A percentile compares a stretch with the other conserved stretches of the same genome.
Evolutionary conservation across 345 rosid species (phyloP).

Genomic region (Eucalyptus curtisii): DNA sequence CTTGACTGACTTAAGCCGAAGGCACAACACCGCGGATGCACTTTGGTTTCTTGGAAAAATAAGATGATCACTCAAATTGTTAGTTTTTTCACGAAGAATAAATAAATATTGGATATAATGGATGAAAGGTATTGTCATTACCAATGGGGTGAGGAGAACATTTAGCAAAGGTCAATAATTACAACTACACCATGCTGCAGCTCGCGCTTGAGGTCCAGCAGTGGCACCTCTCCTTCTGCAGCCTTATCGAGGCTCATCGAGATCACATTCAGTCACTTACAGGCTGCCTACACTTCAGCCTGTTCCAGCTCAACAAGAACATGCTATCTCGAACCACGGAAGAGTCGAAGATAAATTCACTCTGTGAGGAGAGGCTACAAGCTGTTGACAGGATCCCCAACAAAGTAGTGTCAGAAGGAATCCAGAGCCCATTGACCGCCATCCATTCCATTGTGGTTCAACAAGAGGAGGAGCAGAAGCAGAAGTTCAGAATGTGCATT

Average conservation of each 20-base stretch:
- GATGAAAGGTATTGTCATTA: background rate
- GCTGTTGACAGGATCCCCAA: constrained; percentile 77
- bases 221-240: constrained; percentile 83
- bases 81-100: background rate
- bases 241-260: constrained; percentile 62
- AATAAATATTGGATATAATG: background rate
- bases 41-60: background rate
- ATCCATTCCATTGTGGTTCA: constrained; percentile 76
- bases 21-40: background rate
- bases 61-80: background rate
- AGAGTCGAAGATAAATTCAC: constrained; percentile 68
- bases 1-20: background rate
- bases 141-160: background rate
- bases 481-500: constrained; percentile 47
- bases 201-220: constrained; percentile 83
- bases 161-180: background rate
- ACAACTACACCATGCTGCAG: constrained; percentile 12
- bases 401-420: constrained; percentile 95
- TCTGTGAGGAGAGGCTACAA: constrained; percentile 79
- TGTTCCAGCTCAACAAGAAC: constrained; percentile 72
- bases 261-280: constrained; percentile 80
- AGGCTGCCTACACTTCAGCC: constrained; percentile 85
- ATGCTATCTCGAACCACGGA: constrained; percentile 25
- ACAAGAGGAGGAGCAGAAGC: constrained; percentile 70
- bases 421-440: constrained; percentile 71